Percentiles rank a stretch among this genome's conserved stretches.
phyloP scores from a whole-genome alignment of 495 filamentous ascomycete genomes.

The Penicillium nucicola region DNA sequence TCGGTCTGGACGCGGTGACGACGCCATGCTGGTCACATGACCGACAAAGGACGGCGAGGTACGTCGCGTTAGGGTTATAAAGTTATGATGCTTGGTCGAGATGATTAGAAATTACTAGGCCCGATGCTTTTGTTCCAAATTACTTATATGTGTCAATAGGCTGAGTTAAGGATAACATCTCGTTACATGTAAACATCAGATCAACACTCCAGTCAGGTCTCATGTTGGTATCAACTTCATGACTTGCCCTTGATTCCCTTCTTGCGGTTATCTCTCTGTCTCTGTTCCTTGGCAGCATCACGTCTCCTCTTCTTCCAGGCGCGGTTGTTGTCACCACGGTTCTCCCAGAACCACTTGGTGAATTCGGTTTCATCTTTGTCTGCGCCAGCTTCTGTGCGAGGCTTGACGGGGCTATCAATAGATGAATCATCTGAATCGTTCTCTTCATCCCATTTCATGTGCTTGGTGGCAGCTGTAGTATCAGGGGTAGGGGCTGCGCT shows the following conservation, averaged over 20 bases:
- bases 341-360: conserved; percentile 88
- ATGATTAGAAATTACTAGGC: background rate
- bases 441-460: conserved; percentile 29
- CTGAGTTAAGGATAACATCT: background rate
- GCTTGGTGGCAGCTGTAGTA: conserved; percentile 65
- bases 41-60: background rate
- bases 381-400: conserved; percentile 5
- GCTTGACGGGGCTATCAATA: conserved; percentile 35
- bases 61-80: too few relatives aligned
- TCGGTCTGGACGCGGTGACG: conserved; percentile 4
- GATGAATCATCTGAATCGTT: conserved; percentile 32
- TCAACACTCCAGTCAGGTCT: background rate
- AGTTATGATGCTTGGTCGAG: too few relatives aligned
- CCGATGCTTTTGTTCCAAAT: background rate
- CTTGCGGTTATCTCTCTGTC: conserved; percentile 78
- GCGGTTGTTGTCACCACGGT: conserved; percentile 82
- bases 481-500: conserved; percentile 95
- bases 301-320: conserved; percentile 86
- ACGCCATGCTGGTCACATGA: conserved; percentile 13
- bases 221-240: conserved; percentile 8
- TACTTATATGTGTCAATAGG: background rate
- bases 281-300: conserved; percentile 77
- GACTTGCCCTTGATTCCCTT: conserved; percentile 49
- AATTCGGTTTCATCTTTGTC: conserved; percentile 62
- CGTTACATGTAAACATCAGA: background rate